These are phyloP conservation scores for Senecio squalidus DNA, from an alignment of 140 eudicot species.

Conservation along the genomic window DNA sequence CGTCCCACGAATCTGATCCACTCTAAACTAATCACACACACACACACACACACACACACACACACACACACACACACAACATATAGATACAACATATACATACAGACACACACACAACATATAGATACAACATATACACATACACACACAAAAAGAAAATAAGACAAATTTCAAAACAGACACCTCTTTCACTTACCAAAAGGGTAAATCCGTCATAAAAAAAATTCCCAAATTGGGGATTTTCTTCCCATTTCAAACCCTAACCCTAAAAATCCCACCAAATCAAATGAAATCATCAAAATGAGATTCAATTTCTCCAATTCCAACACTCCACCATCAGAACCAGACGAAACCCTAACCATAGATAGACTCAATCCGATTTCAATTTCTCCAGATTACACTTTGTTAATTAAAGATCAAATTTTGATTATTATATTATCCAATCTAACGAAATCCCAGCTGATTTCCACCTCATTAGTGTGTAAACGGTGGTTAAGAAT, in stretches of 20 bases:
- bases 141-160: too few relatives aligned
- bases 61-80: neutral
- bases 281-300: conserved; percentile 33
- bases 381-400: conserved; percentile 35
- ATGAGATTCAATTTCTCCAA: conserved; percentile 33
- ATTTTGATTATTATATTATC: conserved; percentile 41
- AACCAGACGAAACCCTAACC: conserved; percentile 44
- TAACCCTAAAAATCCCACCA: conserved; percentile 31
- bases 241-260: conserved; percentile 16
- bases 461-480: conserved; percentile 42
- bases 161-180: neutral
- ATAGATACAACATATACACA: neutral
- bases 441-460: conserved; percentile 47
- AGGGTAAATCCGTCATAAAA: conserved; percentile 9
- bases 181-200: too few relatives aligned
- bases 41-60: neutral
- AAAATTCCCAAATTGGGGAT: neutral
- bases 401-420: conserved; percentile 53
- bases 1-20: conserved; percentile 56
- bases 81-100: too few relatives aligned
- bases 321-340: conserved; percentile 52
- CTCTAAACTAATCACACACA: neutral
- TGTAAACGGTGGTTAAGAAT: conserved; percentile 67
- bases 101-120: neutral
- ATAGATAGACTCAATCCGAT: conserved; percentile 13